Conservation (phyloP, 73 alveolate genomes). For the Paramecium pentaurelia region DNA sequence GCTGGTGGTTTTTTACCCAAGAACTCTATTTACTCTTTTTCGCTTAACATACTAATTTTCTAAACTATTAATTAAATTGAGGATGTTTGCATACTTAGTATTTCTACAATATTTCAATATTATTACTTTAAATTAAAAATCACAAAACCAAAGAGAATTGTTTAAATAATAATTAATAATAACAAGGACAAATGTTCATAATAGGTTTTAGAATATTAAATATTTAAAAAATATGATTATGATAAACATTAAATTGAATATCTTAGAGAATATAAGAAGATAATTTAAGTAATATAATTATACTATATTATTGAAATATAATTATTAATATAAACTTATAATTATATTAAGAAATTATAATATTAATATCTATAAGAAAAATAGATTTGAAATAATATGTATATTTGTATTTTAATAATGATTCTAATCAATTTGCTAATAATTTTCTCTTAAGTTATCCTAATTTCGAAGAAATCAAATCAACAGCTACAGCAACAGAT, state of each 20-base stretch:
- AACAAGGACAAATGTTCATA: not conserved
- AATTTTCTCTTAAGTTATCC: slow-evolving; percentile 37
- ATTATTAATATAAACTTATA: too few species aligned
- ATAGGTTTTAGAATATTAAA: not conserved
- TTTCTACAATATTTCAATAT: not conserved
- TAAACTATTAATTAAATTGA: not conserved
- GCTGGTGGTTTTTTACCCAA: not conserved
- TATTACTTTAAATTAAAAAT: not conserved
- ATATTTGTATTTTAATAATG: not conserved
- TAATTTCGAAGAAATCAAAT: slow-evolving; percentile 23
- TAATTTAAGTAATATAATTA: too few species aligned
- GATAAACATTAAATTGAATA: not conserved
- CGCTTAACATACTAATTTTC: not conserved
- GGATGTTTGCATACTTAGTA: not conserved
- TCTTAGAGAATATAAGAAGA: not conserved
- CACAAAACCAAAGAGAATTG: not conserved
- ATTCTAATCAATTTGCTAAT: slow-evolving; percentile 1
- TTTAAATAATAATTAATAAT: not conserved
- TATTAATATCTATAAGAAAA: too few species aligned
- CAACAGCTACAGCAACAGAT: slow-evolving; percentile 43
- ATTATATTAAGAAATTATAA: too few species aligned
- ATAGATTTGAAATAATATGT: not conserved
- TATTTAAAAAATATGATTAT: not conserved
- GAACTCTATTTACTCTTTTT: not conserved
- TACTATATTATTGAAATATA: too few species aligned